A percentile compares a stretch with the other conserved stretches of the same genome.
These are phyloP conservation scores for Ophiostoma pallidulum DNA, from an alignment of 2,329 filamentous ascomycete genomes.

Conservation along the genomic window DNA sequence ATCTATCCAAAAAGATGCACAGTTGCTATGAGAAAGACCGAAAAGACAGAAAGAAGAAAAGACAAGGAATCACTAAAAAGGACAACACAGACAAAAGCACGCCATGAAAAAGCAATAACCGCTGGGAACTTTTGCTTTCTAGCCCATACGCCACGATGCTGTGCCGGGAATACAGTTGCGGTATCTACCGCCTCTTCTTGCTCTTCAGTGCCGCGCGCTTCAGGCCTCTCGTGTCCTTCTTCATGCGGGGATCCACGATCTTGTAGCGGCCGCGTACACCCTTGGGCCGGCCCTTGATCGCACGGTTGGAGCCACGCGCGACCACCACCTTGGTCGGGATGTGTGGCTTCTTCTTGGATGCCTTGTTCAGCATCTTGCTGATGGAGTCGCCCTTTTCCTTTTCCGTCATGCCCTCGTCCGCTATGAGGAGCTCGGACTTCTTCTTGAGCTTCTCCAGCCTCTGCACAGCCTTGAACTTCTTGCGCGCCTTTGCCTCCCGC, in stretches of 20 bases:
- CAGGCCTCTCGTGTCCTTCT: slow-evolving; percentile 87
- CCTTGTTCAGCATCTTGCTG: slow-evolving; percentile 68
- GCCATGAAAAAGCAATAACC: neutral
- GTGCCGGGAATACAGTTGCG: too few species aligned
- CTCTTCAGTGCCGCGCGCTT: slow-evolving; percentile 66
- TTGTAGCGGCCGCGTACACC: slow-evolving; percentile 96
- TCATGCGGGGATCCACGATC: slow-evolving; percentile 90
- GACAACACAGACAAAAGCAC: slow-evolving; percentile 7
- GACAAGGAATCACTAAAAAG: neutral
- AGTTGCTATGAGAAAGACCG: too few species aligned
- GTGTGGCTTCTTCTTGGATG: slow-evolving; percentile 77
- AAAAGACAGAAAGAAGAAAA: neutral
- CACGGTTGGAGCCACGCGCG: slow-evolving; percentile 73
- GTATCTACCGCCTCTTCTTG: slow-evolving; percentile 35
- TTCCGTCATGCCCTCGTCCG: slow-evolving; percentile 88
- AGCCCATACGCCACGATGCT: neutral
- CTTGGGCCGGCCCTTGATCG: slow-evolving; percentile 68
- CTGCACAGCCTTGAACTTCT: slow-evolving; percentile 93
- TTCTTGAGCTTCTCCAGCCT: slow-evolving; percentile 89
- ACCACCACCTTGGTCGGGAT: slow-evolving; percentile 80
- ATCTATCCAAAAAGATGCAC: too few species aligned
- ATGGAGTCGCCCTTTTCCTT: slow-evolving; percentile 90
- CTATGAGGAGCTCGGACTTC: slow-evolving; percentile 84
- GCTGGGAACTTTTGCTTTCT: too few species aligned
- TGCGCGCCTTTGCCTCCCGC: slow-evolving; percentile 86